These are phyloP conservation scores for Quercus gilva DNA, from an alignment of 306 rosid genomes.

Conservation along the genomic window DNA sequence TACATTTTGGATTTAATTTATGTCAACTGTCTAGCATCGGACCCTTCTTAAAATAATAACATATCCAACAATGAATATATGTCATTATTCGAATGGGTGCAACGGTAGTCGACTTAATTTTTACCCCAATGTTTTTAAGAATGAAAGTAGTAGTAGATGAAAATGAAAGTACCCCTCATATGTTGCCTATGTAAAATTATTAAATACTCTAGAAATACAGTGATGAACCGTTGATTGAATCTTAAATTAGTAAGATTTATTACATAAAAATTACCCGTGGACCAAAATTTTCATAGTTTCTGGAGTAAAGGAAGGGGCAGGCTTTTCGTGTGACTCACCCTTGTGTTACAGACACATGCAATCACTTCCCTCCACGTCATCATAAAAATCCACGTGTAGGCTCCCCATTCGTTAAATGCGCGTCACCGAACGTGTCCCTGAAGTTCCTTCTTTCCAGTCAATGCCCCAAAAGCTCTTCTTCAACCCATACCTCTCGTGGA, in stretches of 20 bases:
- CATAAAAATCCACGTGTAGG: background rate
- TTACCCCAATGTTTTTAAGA: too few species aligned
- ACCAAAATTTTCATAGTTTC: too few species aligned
- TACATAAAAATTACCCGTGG: too few species aligned
- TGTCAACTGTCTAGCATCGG: rapidly evolving
- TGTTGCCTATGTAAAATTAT: rapidly evolving
- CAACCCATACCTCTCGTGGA: background rate
- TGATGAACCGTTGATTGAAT: rapidly evolving
- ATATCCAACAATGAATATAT: rapidly evolving
- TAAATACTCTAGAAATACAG: rapidly evolving
- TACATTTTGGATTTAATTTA: too few species aligned
- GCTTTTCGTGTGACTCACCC: background rate
- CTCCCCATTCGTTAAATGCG: background rate
- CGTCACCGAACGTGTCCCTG: conserved; percentile 40
- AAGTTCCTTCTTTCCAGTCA: background rate
- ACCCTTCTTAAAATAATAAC: too few species aligned
- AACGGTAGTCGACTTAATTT: too few species aligned
- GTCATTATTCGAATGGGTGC: rapidly evolving
- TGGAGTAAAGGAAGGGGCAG: background rate
- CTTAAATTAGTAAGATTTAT: too few species aligned
- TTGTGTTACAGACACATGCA: conserved; percentile 29
- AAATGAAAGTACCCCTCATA: rapidly evolving
- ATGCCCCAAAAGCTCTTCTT: background rate
- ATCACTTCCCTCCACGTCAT: conserved; percentile 34
- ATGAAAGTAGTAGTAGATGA: too few species aligned